A percentile compares a stretch with the other conserved stretches of the same genome.
Conservation (phyloP, 2,329 filamentous ascomycete species). For the Canariomyces notabilis region DNA sequence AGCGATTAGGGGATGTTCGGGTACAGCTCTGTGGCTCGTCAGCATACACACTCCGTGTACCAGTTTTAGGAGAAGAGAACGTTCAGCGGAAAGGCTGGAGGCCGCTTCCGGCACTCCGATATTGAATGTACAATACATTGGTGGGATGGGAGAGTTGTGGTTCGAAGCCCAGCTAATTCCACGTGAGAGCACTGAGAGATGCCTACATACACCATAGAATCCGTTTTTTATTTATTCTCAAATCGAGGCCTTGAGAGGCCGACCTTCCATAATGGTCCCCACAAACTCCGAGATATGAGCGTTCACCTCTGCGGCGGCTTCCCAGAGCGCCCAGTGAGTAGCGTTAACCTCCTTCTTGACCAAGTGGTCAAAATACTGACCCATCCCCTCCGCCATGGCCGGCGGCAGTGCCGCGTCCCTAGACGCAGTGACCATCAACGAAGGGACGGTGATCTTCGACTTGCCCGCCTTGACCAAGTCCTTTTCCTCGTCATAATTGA, state of each 20-base stretch:
- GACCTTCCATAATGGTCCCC: slow-evolving; percentile 40
- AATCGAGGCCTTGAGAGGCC: slow-evolving; percentile 33
- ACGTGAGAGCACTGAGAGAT: no score
- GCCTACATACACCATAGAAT: no score
- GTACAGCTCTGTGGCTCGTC: no score
- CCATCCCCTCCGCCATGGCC: slow-evolving; percentile 67
- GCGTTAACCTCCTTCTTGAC: slow-evolving; percentile 61
- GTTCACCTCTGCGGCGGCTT: slow-evolving; percentile 69
- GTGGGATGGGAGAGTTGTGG: no score
- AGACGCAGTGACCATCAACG: slow-evolving; percentile 69
- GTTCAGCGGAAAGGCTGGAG: not conserved
- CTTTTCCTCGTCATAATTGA: slow-evolving; percentile 74
- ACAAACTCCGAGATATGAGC: slow-evolving; percentile 63
- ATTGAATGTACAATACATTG: no score
- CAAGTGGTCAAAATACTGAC: slow-evolving; percentile 58
- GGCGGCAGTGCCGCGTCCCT: slow-evolving; percentile 69
- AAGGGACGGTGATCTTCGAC: slow-evolving; percentile 56
- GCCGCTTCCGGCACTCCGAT: not conserved
- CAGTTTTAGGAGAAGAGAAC: not conserved
- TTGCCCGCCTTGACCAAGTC: slow-evolving; percentile 52
- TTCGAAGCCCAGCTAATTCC: no score
- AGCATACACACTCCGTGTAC: no score
- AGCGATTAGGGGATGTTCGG: no score
- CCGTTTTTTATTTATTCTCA: slow-evolving; percentile 23
- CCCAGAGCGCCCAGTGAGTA: slow-evolving; percentile 77